A percentile compares a stretch with the other conserved stretches of the same genome.
Evolutionary conservation across 148 eudicot genomes (phyloP).

Genomic region (Chenopodium suecicum): DNA sequence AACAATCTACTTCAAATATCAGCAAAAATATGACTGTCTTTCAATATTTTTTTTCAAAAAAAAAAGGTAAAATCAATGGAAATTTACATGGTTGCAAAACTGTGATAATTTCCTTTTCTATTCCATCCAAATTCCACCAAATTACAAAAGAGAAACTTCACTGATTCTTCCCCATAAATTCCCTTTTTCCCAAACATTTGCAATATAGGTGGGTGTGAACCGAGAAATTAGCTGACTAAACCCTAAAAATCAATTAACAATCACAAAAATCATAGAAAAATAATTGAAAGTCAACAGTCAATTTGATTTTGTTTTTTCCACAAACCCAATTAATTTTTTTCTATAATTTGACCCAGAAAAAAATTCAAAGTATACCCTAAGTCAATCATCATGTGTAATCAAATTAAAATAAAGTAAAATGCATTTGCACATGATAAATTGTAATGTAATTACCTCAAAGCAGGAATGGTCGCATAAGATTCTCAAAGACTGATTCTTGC

Average conservation of each 20-base stretch:
- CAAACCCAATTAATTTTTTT: background rate
- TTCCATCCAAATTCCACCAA: conserved; percentile 2
- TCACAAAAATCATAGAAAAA: background rate
- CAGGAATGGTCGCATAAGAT: conserved; percentile 63
- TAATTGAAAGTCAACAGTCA: background rate
- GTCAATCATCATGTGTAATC: background rate
- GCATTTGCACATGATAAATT: no score
- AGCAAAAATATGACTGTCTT: no score
- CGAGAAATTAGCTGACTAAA: background rate
- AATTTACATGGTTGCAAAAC: background rate
- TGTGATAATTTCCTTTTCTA: background rate
- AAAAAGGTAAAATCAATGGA: background rate
- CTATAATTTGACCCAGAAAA: background rate
- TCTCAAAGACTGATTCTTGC: conserved; percentile 30
- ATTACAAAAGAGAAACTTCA: background rate
- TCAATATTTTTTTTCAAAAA: no score
- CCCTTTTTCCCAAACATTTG: background rate
- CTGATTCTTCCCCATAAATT: background rate
- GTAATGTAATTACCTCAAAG: conserved; percentile 54
- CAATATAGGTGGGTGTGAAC: background rate
- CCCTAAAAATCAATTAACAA: background rate
- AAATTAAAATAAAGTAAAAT: background rate
- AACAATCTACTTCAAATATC: no score
- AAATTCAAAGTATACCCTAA: background rate
- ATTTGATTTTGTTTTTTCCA: background rate